Conservation (phyloP, 75 land plant genomes). For the Adiantum capillusveneris region DNA sequence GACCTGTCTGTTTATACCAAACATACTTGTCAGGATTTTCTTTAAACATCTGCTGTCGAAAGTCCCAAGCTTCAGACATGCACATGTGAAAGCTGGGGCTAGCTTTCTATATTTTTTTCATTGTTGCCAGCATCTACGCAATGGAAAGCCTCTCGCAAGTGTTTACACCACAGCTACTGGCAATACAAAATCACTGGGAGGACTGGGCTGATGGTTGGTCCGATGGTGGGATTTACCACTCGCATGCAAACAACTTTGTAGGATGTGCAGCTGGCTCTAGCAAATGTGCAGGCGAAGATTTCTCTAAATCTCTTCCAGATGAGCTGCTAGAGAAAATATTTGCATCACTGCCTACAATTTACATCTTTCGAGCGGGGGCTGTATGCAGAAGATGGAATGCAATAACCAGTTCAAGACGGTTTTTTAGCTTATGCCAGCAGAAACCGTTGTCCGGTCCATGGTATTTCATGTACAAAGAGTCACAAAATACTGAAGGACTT, state of each 20-base stretch:
- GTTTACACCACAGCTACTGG: too few species aligned
- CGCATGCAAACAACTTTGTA: not conserved
- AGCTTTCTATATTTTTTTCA: too few species aligned
- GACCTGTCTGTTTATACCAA: too few species aligned
- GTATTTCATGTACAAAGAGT: slow-evolving; percentile 73
- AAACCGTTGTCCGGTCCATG: slow-evolving; percentile 51
- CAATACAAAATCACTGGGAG: too few species aligned
- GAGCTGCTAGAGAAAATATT: slow-evolving; percentile 73
- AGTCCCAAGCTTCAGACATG: too few species aligned
- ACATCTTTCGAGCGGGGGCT: slow-evolving; percentile 63
- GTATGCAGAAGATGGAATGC: slow-evolving; percentile 72
- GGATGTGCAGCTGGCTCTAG: not conserved
- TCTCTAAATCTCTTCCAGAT: slow-evolving; percentile 40
- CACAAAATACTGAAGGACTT: slow-evolving; percentile 44
- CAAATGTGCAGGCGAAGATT: not conserved
- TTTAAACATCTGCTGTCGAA: too few species aligned
- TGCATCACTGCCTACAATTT: slow-evolving; percentile 52
- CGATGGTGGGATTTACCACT: not conserved
- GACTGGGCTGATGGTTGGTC: too few species aligned
- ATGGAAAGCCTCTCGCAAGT: too few species aligned
- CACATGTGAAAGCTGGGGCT: too few species aligned
- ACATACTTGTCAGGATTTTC: too few species aligned
- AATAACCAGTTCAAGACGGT: slow-evolving; percentile 47
- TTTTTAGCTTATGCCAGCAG: slow-evolving; percentile 28
- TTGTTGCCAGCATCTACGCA: too few species aligned